Evolutionary conservation across 169 alveolate genomes (phyloP).

Genomic region (Miamiensis avidus): DNA sequence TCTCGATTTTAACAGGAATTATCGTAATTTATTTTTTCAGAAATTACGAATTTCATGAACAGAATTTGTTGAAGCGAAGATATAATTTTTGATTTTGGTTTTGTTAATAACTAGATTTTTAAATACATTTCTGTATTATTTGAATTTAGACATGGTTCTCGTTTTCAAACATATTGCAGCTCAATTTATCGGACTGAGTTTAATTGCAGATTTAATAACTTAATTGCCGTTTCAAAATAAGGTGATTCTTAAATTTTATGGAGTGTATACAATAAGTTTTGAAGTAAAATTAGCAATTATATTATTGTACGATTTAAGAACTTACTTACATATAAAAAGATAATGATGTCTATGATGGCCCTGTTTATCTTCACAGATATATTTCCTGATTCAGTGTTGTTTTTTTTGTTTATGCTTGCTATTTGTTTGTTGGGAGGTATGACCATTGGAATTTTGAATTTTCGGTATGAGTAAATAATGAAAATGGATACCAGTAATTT

Average conservation of each 20-base stretch:
- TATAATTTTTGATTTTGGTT: conserved; percentile 5
- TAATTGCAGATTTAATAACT: background rate
- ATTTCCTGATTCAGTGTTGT: background rate
- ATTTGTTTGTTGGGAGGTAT: too few species aligned
- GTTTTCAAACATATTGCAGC: conserved; percentile 7
- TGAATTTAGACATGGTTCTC: background rate
- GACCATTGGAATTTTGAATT: background rate
- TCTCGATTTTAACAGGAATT: background rate
- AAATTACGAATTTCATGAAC: conserved; percentile 18
- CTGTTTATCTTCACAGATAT: background rate
- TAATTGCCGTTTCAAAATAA: conserved; percentile 13
- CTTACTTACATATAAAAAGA: background rate
- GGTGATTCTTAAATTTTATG: background rate
- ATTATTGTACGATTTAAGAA: background rate
- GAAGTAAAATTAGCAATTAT: background rate
- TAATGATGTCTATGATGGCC: background rate
- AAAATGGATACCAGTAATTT: background rate
- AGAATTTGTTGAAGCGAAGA: conserved; percentile 3
- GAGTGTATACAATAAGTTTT: background rate
- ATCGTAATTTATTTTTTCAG: conserved; percentile 9
- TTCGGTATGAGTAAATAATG: conserved; percentile 4
- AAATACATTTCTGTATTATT: conserved; percentile 10
- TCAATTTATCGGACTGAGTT: background rate
- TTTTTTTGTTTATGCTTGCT: too few species aligned
- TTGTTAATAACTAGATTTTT: background rate